Percentiles rank a stretch among this genome's conserved stretches.
phyloP scores from a whole-genome alignment of 495 filamentous ascomycete species.

The Sordaria brevicollis region DNA sequence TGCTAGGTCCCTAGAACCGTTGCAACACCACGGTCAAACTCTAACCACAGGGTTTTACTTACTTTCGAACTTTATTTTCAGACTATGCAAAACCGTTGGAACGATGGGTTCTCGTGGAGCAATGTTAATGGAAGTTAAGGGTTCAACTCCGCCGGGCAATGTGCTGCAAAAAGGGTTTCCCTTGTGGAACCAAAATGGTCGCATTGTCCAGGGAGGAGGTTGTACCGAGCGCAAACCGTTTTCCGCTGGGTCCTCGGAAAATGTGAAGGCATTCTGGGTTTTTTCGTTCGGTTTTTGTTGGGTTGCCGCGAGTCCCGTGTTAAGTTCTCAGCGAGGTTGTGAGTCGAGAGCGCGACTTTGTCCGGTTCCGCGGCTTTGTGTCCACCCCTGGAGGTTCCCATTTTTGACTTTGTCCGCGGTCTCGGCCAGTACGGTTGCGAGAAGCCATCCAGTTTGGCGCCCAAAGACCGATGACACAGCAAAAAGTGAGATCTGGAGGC shows the following conservation, averaged over 20 bases:
- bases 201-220: background rate
- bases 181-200: background rate
- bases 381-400: background rate
- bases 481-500: conserved; percentile 13
- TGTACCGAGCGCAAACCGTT: background rate
- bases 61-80: background rate
- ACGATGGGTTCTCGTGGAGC: background rate
- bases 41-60: background rate
- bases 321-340: background rate
- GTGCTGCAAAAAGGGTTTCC: background rate
- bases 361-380: no score
- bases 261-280: background rate
- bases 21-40: background rate
- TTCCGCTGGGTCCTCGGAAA: no score
- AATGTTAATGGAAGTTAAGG: background rate
- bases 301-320: background rate
- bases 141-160: background rate
- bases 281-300: background rate
- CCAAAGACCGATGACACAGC: conserved; percentile 8
- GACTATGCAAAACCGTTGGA: background rate
- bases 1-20: no score
- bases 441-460: background rate
- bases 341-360: background rate
- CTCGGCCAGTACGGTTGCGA: background rate
- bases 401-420: background rate